Conservation (phyloP, 2,329 filamentous ascomycete genomes). For the Hypoxylon sp. region DNA sequence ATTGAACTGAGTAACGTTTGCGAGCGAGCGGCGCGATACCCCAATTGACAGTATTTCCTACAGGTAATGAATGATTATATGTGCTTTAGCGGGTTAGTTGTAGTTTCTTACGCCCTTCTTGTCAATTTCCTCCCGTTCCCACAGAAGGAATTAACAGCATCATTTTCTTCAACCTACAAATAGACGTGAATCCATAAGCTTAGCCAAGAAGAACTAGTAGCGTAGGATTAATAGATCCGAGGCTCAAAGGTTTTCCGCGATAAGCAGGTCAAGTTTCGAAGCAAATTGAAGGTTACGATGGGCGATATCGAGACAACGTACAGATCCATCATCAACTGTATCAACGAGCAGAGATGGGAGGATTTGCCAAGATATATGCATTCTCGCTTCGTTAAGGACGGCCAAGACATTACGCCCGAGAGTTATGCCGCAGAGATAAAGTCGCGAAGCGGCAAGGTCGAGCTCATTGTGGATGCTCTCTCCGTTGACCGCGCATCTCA, state of each 20-base stretch:
- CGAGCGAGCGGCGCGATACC: neutral
- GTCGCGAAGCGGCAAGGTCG: constrained; percentile 22
- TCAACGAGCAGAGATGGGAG: constrained; percentile 45
- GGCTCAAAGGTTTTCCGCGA: neutral
- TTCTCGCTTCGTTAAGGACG: constrained; percentile 35
- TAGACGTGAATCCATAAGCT: neutral
- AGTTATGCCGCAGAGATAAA: constrained; percentile 37
- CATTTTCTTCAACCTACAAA: constrained; percentile 3
- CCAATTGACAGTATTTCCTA: neutral
- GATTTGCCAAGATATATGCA: constrained; percentile 41
- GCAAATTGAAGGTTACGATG: constrained; percentile 29
- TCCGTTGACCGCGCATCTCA: constrained; percentile 39
- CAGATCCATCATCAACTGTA: constrained; percentile 41
- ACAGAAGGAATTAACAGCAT: neutral
- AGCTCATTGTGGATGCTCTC: constrained; percentile 43
- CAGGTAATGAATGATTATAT: neutral
- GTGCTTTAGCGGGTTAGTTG: constrained; percentile 1
- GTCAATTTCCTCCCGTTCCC: constrained; percentile 5
- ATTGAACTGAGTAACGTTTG: neutral
- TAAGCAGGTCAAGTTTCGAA: constrained; percentile 7
- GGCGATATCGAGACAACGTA: constrained; percentile 36
- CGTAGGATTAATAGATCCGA: constrained; percentile 1
- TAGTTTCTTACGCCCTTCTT: constrained; percentile 16
- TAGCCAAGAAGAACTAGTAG: neutral
- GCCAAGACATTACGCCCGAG: constrained; percentile 32